Conservation (phyloP, 176 grass and related monocot genomes). For the Lolium rigidum region DNA sequence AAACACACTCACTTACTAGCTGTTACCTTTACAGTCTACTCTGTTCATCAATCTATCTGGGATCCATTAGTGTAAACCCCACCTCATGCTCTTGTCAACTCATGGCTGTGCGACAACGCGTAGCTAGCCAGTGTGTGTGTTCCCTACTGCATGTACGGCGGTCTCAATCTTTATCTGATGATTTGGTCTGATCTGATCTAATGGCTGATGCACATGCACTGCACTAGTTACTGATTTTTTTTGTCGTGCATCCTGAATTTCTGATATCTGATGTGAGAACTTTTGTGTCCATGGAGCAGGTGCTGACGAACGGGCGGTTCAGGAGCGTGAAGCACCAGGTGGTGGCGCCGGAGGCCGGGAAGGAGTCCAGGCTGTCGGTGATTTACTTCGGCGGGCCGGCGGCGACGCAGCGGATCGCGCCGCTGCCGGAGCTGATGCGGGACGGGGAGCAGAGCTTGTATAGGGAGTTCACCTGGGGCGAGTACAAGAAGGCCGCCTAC, state of each 20-base stretch:
- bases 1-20: neutral
- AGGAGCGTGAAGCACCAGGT: constrained; percentile 87
- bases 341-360: constrained; percentile 61
- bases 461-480: constrained; percentile 88
- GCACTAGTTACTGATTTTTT: neutral
- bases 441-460: constrained; percentile 72
- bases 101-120: neutral
- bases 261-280: neutral
- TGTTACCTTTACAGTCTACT: neutral
- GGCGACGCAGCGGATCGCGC: constrained; percentile 40
- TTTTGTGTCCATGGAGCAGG: constrained; percentile 34
- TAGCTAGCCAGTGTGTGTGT: neutral
- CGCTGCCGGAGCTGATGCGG: constrained; percentile 63
- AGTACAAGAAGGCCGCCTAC: constrained; percentile 78
- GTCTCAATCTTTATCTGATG: neutral
- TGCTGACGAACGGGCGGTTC: constrained; percentile 85
- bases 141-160: neutral
- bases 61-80: neutral
- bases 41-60: neutral
- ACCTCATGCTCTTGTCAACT: neutral
- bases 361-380: constrained; percentile 63
- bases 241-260: neutral
- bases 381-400: constrained; percentile 56
- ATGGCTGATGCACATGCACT: neutral
- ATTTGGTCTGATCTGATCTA: neutral